Base-by-base conservation (phyloP, 768 basidiomycete species). In the Leucosporidium scottii region DNA sequence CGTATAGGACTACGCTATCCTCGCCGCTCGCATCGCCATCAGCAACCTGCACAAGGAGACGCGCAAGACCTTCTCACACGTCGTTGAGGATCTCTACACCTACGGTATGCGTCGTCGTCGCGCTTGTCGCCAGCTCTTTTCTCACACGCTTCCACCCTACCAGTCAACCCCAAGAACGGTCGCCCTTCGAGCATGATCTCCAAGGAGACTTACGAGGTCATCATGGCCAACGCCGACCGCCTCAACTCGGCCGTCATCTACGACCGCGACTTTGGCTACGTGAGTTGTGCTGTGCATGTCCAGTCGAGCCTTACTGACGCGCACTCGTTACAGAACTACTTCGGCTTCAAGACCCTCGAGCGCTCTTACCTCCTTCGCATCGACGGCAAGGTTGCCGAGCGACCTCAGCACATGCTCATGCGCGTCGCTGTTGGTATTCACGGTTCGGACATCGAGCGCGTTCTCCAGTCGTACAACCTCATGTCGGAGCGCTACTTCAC, bases 261-360 rank as follows among this genome's bases (percentile, higher is more conserved):
- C 79, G 88, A 94, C 75, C 91, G 96, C 59, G 96, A 99, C 78
- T 99, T 98, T 81, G 90, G 84, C 78, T 98, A 98, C 82, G 91
- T 93, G 64, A 50, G 90, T 55, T 17, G 2, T 44, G 1, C 12
- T 0, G 31, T 4, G 3, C 23, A 6, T 20, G 9, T 3, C 6
- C 27, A 9, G 23, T 55, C 48, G 1, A 27, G 10, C 20, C 51
- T 20, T 8, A 0, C n/a, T 13, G 9, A 2, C 39, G 20, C 30
- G 5, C 56, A 2, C 4, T 21, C 4, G 18, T 28, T 49, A 7
- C 71, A 75, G 74, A 76, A 74, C 75, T 76, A 75, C 81, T 99
- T 99, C 76, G 96, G 96, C n/a, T 98, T 98, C 86, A 99, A 99
- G 80, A 99, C 96, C 4, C 86, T 99, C 39, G 96, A 99, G 80